Evolutionary conservation across 768 basidiomycete species (phyloP).

Genomic region (Amyloporia xantha): DNA sequence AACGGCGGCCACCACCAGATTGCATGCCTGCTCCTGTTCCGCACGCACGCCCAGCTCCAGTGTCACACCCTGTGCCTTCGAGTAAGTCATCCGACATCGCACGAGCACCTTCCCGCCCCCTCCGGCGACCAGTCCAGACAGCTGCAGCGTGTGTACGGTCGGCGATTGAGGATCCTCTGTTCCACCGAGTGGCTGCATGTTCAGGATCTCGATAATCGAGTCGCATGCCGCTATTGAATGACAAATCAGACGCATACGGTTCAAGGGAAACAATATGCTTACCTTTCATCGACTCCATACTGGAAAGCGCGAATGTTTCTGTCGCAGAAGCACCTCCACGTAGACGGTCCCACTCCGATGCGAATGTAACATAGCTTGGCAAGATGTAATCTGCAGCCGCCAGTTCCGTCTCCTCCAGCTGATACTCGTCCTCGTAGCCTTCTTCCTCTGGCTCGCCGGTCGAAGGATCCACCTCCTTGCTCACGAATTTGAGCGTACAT

Average conservation of each 20-base stretch:
- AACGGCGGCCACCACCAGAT: constrained; percentile 87
- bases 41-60: constrained; percentile 88
- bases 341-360: constrained; percentile 92
- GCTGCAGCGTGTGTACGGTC: constrained; percentile 89
- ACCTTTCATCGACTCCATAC: constrained; percentile 95
- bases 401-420: constrained; percentile 92
- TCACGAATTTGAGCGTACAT: constrained; percentile 89
- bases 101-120: constrained; percentile 96
- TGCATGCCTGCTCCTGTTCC: constrained; percentile 81
- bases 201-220: constrained; percentile 91
- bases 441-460: constrained; percentile 95
- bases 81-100: constrained; percentile 93
- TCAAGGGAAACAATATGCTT: constrained; percentile 21
- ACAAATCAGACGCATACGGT: constrained; percentile 14
- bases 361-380: constrained; percentile 90
- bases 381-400: constrained; percentile 93
- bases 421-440: constrained; percentile 99
- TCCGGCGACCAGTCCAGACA: constrained; percentile 86
- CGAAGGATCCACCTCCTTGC: constrained; percentile 94
- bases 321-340: constrained; percentile 70
- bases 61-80: constrained; percentile 84
- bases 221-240: constrained; percentile 79
- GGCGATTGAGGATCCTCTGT: constrained; percentile 74
- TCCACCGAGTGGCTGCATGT: constrained; percentile 96
- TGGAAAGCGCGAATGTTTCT: constrained; percentile 89